phyloP scores from a whole-genome alignment of 179 eudicot species.

The Gypsophila paniculata region DNA sequence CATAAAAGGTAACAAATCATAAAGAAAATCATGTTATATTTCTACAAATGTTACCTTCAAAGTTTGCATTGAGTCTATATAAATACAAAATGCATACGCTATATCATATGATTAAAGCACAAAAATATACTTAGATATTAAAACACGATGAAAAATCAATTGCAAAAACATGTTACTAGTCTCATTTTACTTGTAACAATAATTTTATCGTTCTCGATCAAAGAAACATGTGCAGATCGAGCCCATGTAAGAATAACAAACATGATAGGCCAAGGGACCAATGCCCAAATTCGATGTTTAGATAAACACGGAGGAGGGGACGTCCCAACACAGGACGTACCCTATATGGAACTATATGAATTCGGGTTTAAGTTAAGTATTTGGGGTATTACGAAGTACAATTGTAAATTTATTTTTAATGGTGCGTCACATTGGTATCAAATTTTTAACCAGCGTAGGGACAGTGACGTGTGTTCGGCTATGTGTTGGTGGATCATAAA shows the following conservation, averaged over 20 bases:
- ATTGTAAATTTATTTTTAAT: slow-evolving; percentile 16
- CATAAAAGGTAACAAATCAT: not conserved
- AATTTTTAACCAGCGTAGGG: slow-evolving; percentile 10
- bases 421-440: slow-evolving; percentile 18
- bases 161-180: not conserved
- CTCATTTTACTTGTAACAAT: not conserved
- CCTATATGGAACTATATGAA: slow-evolving; percentile 12
- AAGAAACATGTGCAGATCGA: not conserved
- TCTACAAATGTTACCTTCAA: not conserved
- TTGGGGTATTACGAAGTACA: slow-evolving; percentile 5
- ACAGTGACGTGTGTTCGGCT: not conserved
- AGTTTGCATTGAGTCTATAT: not conserved
- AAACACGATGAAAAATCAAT: not conserved
- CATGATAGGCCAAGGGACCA: not conserved
- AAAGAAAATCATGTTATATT: not conserved
- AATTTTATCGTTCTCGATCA: not conserved
- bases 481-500: slow-evolving; percentile 17
- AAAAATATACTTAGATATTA: not conserved
- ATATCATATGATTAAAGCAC: too few relatives aligned
- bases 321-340: not conserved
- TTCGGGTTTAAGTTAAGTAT: slow-evolving; percentile 15
- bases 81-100: too few relatives aligned
- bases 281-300: not conserved
- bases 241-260: slow-evolving; percentile 5
- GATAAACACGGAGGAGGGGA: not conserved